Evolutionary conservation across 2,329 filamentous ascomycete species (phyloP).

Genomic region (Neopestalotiopsis sp.): DNA sequence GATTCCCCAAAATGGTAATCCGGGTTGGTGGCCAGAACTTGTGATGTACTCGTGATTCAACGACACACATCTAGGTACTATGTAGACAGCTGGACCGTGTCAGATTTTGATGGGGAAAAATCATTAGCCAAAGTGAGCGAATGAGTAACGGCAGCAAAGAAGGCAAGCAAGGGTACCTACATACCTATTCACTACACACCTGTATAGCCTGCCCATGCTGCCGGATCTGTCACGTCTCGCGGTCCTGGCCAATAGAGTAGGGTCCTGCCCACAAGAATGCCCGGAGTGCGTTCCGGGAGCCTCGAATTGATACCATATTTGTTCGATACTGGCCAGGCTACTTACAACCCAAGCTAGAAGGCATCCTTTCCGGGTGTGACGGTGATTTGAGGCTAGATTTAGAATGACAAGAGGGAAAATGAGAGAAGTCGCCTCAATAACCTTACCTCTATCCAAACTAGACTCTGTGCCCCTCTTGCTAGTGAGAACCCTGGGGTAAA

Average conservation of each 20-base stretch:
- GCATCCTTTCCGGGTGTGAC: background rate
- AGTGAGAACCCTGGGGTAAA: background rate
- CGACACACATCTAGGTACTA: background rate
- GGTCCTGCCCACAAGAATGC: background rate
- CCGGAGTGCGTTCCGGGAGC: background rate
- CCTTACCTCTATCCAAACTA: background rate
- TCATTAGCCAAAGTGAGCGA: too few species aligned
- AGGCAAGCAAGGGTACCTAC: background rate
- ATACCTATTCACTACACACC: background rate
- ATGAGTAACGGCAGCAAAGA: too few species aligned
- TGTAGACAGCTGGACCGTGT: background rate
- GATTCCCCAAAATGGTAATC: conserved; percentile 10
- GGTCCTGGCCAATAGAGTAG: background rate
- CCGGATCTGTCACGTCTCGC: background rate
- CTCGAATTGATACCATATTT: background rate
- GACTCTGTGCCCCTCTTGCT: conserved; percentile 7
- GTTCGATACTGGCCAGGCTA: background rate
- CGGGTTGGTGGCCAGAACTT: conserved; percentile 9
- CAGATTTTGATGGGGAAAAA: background rate
- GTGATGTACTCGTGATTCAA: conserved; percentile 12
- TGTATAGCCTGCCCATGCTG: conserved; percentile 1
- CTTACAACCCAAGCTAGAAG: background rate
- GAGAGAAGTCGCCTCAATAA: background rate
- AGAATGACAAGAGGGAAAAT: background rate
- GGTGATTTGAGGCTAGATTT: background rate